These are phyloP conservation scores for Leptoxyphium fumago DNA, from an alignment of 2,329 filamentous ascomycete species.

Conservation along the genomic window DNA sequence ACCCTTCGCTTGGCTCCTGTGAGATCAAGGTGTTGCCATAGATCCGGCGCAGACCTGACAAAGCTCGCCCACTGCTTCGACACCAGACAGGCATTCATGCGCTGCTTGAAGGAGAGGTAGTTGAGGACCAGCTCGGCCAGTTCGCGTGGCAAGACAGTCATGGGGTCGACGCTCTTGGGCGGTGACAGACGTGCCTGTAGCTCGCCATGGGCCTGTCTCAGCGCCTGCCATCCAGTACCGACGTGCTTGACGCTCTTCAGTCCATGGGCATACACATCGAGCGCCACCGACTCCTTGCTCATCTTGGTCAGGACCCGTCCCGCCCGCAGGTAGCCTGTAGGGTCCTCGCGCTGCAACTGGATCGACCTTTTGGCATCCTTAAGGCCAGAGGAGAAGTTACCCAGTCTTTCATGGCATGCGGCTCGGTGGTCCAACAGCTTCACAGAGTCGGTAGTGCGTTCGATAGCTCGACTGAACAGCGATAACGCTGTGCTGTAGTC, in stretches of 20 bases:
- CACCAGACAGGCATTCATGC: slow-evolving; percentile 35
- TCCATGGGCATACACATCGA: slow-evolving; percentile 44
- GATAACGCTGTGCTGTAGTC: slow-evolving; percentile 30
- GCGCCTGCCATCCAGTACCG: slow-evolving; percentile 13
- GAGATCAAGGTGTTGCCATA: slow-evolving; percentile 42
- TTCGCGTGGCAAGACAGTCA: slow-evolving; percentile 39
- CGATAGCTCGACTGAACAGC: slow-evolving; percentile 17
- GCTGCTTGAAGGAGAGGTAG: slow-evolving; percentile 36
- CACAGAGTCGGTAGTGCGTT: slow-evolving; percentile 12
- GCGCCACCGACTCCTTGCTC: slow-evolving; percentile 37
- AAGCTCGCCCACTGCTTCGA: slow-evolving; percentile 41
- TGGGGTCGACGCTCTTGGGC: slow-evolving; percentile 34
- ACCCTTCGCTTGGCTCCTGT: slow-evolving; percentile 29
- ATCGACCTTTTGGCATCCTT: slow-evolving; percentile 45
- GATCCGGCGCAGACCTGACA: slow-evolving; percentile 29
- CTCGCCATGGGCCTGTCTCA: slow-evolving; percentile 29
- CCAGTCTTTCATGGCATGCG: slow-evolving; percentile 39
- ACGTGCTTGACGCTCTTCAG: slow-evolving; percentile 35
- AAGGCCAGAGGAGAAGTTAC: slow-evolving; percentile 35
- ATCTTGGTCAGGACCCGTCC: slow-evolving; percentile 34
- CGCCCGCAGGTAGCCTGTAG: slow-evolving; percentile 44
- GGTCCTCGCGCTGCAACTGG: slow-evolving; percentile 32
- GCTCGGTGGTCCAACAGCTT: slow-evolving; percentile 40
- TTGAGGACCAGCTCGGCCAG: slow-evolving; percentile 37
- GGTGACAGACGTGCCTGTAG: slow-evolving; percentile 28